Conservation (phyloP, 371 early-diverging fungal species). For the Mucor saturninus region DNA sequence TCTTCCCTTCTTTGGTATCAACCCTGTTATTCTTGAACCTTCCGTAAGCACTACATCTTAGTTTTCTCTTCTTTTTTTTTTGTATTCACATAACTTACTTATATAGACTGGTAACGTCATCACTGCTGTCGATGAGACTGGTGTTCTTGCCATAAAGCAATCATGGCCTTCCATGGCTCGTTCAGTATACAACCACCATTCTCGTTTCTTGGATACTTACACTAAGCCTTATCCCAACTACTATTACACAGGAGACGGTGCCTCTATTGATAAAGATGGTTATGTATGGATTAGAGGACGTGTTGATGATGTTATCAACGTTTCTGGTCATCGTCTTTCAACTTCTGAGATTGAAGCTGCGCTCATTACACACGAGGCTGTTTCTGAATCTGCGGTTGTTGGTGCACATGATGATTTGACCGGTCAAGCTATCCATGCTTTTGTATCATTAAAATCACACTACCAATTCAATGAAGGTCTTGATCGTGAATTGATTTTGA, state of each 20-base stretch:
- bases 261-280: conserved; percentile 84
- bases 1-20: conserved; percentile 97
- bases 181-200: conserved; percentile 89
- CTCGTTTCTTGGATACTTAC: conserved; percentile 92
- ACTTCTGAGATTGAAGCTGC: conserved; percentile 97
- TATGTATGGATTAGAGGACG: conserved; percentile 83
- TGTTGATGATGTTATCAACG: conserved; percentile 89
- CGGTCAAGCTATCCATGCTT: conserved; percentile 84
- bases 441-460: conserved; percentile 71
- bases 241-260: conserved; percentile 92
- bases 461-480: conserved; percentile 67
- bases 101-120: conserved; percentile 61
- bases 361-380: conserved; percentile 71
- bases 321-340: conserved; percentile 95
- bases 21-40: conserved; percentile 84
- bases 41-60: background rate
- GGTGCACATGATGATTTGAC: conserved; percentile 93
- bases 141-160: conserved; percentile 86
- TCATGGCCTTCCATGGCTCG: conserved; percentile 98
- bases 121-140: conserved; percentile 81
- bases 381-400: conserved; percentile 95
- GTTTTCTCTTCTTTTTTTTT: background rate
- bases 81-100: background rate
- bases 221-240: conserved; percentile 84
- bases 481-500: conserved; percentile 67